Evolutionary conservation across 371 early-diverging fungal genomes (phyloP).

Genomic region (Thermomucor indicae-seudaticae): DNA sequence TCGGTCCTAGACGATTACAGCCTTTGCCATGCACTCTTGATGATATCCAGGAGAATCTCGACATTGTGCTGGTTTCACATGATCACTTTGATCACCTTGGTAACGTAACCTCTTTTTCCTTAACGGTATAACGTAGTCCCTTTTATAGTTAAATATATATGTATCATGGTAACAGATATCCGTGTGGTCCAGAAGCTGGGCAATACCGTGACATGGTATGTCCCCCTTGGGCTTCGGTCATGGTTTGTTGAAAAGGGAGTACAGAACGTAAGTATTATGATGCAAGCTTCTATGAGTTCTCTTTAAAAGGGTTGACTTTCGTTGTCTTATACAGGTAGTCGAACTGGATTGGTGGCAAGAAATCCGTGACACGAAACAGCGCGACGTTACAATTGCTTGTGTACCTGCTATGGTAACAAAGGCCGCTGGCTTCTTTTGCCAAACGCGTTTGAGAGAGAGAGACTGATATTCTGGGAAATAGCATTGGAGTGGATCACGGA

Average conservation of each 20-base stretch:
- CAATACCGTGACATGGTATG: conserved; percentile 59
- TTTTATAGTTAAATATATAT: not conserved
- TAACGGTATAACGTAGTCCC: not conserved
- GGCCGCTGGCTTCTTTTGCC: not conserved
- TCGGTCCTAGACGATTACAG: conserved; percentile 50
- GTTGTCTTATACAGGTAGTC: conserved; percentile 25
- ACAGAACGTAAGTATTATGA: conserved; percentile 33
- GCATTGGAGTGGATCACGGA: conserved; percentile 53
- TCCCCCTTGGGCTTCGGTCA: conserved; percentile 51
- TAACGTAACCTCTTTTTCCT: conserved; percentile 16
- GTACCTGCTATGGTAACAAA: conserved; percentile 46
- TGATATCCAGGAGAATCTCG: conserved; percentile 40
- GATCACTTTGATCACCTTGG: conserved; percentile 60
- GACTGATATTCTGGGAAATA: conserved; percentile 9
- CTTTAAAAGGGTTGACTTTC: not conserved
- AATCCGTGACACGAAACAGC: conserved; percentile 34
- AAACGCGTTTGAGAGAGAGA: not conserved
- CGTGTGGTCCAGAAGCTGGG: conserved; percentile 40
- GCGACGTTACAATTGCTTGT: conserved; percentile 45
- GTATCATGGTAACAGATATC: conserved; percentile 35
- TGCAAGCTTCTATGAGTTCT: not conserved
- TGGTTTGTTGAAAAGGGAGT: conserved; percentile 53
- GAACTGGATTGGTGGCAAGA: conserved; percentile 72
- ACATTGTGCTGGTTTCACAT: conserved; percentile 56
- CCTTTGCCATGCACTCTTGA: conserved; percentile 46